Evolutionary conservation across 2,329 filamentous ascomycete species (phyloP).

Genomic region (Phoma herbarum): DNA sequence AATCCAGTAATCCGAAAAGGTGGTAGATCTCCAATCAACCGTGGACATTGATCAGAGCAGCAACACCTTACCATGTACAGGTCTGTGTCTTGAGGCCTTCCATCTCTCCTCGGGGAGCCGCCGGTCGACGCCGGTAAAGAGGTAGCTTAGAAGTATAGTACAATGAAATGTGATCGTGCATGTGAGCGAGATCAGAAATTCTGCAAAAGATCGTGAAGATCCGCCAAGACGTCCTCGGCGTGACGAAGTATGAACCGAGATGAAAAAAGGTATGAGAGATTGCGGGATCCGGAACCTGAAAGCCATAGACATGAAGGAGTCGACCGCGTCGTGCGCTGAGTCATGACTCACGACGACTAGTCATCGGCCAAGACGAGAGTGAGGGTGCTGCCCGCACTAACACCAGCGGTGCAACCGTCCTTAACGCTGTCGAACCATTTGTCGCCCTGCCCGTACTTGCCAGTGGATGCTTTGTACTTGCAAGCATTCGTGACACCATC

Average conservation of each 20-base stretch:
- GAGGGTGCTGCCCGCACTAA: slow-evolving; percentile 35
- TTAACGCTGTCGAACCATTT: slow-evolving; percentile 55
- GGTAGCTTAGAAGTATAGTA: background rate
- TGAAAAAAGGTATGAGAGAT: slow-evolving; percentile 12
- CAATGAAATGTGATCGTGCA: slow-evolving; percentile 3
- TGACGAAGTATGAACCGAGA: slow-evolving; percentile 37
- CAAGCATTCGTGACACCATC: slow-evolving; percentile 62
- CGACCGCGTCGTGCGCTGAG: background rate
- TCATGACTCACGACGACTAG: slow-evolving; percentile 15
- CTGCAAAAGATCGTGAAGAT: slow-evolving; percentile 35
- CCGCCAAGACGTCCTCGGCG: slow-evolving; percentile 20
- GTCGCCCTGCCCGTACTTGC: slow-evolving; percentile 65
- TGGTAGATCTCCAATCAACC: background rate
- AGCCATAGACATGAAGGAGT: slow-evolving; percentile 4
- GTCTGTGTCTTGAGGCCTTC: background rate
- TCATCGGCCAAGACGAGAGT: slow-evolving; percentile 42
- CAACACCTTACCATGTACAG: background rate
- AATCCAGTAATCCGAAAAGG: slow-evolving; percentile 14
- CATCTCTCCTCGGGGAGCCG: no score
- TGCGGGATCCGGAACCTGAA: slow-evolving; percentile 16
- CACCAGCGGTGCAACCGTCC: slow-evolving; percentile 71
- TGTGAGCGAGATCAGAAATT: slow-evolving; percentile 5
- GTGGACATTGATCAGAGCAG: background rate
- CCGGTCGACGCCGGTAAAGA: background rate
- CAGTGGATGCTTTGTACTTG: slow-evolving; percentile 72